Evolutionary conservation across 345 rosid species (phyloP).

Genomic region (Citrus glauca): DNA sequence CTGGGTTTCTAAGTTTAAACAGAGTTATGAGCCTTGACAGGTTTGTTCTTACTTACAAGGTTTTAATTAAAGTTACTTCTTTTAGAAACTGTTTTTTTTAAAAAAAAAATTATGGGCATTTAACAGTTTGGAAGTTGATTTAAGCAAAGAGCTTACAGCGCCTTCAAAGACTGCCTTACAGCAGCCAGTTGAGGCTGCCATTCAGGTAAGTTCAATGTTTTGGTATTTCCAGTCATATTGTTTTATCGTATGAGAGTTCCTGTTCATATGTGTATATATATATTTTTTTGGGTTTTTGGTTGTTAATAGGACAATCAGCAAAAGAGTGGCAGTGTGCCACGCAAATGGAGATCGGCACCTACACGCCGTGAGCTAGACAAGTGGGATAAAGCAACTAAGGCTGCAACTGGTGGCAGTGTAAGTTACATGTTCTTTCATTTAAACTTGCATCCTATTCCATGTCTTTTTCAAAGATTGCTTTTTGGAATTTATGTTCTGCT

Average conservation of each 20-base stretch:
- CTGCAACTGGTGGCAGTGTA: slow-evolving; percentile 85
- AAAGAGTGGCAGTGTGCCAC: slow-evolving; percentile 25
- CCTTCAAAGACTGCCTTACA: slow-evolving; percentile 38
- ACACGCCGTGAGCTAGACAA: slow-evolving; percentile 87
- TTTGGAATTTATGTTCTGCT: slow-evolving; percentile 12
- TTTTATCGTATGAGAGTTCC: background rate
- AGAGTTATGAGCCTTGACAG: slow-evolving; percentile 92
- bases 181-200: slow-evolving; percentile 26
- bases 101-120: slow-evolving; percentile 1
- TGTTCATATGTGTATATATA: too few species aligned
- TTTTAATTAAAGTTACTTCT: slow-evolving; percentile 10
- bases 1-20: slow-evolving; percentile 83
- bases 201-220: slow-evolving; percentile 33
- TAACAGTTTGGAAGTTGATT: slow-evolving; percentile 75
- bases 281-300: background rate
- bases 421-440: slow-evolving; percentile 19
- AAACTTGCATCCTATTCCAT: slow-evolving; percentile 1
- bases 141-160: slow-evolving; percentile 67
- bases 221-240: background rate
- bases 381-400: slow-evolving; percentile 93
- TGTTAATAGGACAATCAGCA: slow-evolving; percentile 19
- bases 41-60: slow-evolving; percentile 29
- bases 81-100: background rate
- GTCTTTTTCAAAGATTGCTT: slow-evolving; percentile 3
- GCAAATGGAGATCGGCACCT: slow-evolving; percentile 68